Evolutionary conservation across 495 filamentous ascomycete genomes (phyloP), one percentile per base, ranked within the genome.

Genomic region (Neurospora sp.): DNA sequence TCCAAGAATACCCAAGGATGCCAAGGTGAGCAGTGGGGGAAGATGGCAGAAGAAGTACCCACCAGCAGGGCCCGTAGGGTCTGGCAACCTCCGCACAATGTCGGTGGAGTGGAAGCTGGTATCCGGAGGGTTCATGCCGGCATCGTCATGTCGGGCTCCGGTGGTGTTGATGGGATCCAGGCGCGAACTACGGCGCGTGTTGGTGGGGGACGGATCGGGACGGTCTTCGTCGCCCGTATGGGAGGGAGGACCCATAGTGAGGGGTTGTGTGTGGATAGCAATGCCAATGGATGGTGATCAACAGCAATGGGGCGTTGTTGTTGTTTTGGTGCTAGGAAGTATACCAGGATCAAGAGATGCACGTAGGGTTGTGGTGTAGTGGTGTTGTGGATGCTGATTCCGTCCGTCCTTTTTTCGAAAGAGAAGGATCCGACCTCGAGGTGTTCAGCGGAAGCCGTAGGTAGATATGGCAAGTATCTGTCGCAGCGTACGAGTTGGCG

Each of bases 91-190:
- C 72, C 85, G 81, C 73, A 85, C 78, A 22, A 84, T 85, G 70
- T 86, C 87, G 6, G 82, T 82, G 31, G 84, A 84, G 74, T 84
- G 85, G 45, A 80, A 80, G 74, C 77, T 83, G 22, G 82, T 80
- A 59, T 83, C 81, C 73, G 76, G 76, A 65, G 53, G 53, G 53
- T 65, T 65, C 53, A 65, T 65, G 53, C 27, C 27, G 53, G 53
- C 53, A 35, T 65, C 53, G 14, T 65, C 53, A 35, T 65, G 53
- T 35, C 27, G 53, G 14, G 53, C 27, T n/a, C 74, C 74, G 20
- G 76, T 69, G 53, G 53, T 65, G 53, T 65, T 65, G 44, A 77
- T 70, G 71, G 74, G 68, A 39, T 77, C 74, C 70, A 75, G 76
- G 71, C 79, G 77, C 35, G 74, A 73, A 14, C 78, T 80, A 37